A percentile compares a stretch with the other conserved stretches of the same genome.
Evolutionary conservation across 768 basidiomycete species (phyloP).

Genomic region (Paxillus involutus): DNA sequence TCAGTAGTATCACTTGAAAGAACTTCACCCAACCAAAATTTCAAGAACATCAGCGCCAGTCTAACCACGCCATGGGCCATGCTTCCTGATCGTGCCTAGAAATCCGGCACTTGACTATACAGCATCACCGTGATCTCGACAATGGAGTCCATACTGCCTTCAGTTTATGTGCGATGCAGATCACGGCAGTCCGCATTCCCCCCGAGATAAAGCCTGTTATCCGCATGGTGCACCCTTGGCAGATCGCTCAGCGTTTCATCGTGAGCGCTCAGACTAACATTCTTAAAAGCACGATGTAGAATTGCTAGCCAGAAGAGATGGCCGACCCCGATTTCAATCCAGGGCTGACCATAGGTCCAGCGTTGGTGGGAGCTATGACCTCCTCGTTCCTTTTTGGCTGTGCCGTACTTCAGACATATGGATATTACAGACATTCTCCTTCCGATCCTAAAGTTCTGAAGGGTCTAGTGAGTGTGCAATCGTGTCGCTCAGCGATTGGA

Average conservation of each 20-base stretch:
- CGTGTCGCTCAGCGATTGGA: background rate
- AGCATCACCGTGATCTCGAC: no score
- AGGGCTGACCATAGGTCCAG: conserved; percentile 6
- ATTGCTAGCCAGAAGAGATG: background rate
- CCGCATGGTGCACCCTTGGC: background rate
- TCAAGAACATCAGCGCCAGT: background rate
- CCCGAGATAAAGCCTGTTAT: background rate
- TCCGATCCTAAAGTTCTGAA: background rate
- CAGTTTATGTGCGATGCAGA: background rate
- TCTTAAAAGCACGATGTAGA: background rate
- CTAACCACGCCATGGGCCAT: background rate
- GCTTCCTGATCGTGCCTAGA: no score
- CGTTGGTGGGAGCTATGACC: conserved; percentile 1
- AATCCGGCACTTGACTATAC: background rate
- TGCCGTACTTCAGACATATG: conserved; percentile 2
- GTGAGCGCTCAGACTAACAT: background rate
- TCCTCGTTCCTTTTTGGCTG: conserved; percentile 7
- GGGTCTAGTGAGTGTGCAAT: background rate
- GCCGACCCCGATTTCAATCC: background rate
- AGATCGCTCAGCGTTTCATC: background rate
- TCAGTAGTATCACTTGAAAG: background rate
- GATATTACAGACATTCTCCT: conserved; percentile 2
- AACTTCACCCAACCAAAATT: no score
- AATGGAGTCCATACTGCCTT: background rate
- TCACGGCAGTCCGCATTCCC: background rate